Conservation (phyloP, 2,329 filamentous ascomycete genomes). For the Verticillium alfalfae region DNA sequence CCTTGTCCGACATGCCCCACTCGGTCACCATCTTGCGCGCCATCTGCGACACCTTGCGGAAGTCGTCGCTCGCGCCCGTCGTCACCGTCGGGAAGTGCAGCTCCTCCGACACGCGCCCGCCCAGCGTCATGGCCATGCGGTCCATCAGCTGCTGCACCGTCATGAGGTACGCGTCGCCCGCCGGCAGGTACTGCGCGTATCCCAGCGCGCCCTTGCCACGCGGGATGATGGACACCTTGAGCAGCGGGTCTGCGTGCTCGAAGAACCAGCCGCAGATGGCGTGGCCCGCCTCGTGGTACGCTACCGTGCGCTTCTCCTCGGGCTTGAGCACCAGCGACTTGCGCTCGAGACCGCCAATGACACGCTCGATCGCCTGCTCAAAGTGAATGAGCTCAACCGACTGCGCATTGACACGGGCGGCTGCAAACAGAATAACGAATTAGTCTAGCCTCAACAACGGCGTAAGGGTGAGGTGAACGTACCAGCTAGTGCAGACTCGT, state of each 20-base stretch:
- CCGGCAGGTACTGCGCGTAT: constrained; percentile 95
- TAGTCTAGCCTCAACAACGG: constrained; percentile 22
- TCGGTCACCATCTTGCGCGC: constrained; percentile 98
- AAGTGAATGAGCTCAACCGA: constrained; percentile 87
- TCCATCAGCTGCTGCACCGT: constrained; percentile 95
- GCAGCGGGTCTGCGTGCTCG: constrained; percentile 88
- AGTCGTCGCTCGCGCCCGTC: constrained; percentile 90
- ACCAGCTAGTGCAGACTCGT: constrained; percentile 96
- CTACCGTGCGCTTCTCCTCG: constrained; percentile 90
- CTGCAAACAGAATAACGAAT: constrained; percentile 38
- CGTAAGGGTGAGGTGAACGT: constrained; percentile 28
- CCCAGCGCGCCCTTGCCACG: constrained; percentile 89
- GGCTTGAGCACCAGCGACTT: constrained; percentile 92
- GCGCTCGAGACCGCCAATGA: constrained; percentile 94
- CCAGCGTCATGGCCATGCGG: constrained; percentile 98
- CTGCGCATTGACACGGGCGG: constrained; percentile 75
- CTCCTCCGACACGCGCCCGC: constrained; percentile 91
- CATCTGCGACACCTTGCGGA: constrained; percentile 96
- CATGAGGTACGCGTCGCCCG: constrained; percentile 91
- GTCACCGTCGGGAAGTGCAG: constrained; percentile 96
- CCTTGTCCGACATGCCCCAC: constrained; percentile 95
- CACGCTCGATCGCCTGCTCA: constrained; percentile 94
- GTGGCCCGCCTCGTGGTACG: constrained; percentile 97
- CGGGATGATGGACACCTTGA: constrained; percentile 98
- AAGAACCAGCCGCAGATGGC: constrained; percentile 99